A percentile compares a stretch with the other conserved stretches of the same genome.
Conservation (phyloP, 2,329 filamentous ascomycete genomes). For the Trichoderma atrobrunneum region DNA sequence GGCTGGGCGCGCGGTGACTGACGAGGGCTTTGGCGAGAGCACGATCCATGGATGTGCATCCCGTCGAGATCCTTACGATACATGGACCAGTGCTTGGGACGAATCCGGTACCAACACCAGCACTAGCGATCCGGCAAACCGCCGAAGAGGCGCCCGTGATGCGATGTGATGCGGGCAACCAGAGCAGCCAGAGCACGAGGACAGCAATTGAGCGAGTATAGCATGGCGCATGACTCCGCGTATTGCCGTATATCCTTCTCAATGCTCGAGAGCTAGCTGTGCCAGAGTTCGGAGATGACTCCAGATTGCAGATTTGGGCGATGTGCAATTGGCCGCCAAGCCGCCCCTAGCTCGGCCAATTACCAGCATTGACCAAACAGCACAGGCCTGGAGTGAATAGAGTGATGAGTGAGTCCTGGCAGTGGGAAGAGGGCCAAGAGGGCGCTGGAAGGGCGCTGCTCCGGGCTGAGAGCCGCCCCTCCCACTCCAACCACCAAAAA, state of each 20-base stretch:
- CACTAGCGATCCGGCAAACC: conserved; percentile 7
- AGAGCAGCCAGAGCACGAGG: neutral
- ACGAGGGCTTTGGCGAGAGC: neutral
- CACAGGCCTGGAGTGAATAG: neutral
- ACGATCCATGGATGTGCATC: neutral
- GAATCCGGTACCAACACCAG: neutral
- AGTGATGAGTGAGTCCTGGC: neutral
- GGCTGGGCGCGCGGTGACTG: neutral
- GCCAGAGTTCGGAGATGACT: conserved; percentile 12
- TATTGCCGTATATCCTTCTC: neutral
- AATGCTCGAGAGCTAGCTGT: neutral
- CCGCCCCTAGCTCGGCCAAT: conserved; percentile 25
- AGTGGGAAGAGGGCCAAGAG: neutral
- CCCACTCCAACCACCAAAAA: neutral
- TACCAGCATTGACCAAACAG: neutral
- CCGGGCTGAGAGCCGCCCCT: neutral
- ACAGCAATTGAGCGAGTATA: neutral
- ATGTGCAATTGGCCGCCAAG: conserved; percentile 18
- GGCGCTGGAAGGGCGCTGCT: conserved; percentile 4
- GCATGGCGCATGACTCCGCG: neutral
- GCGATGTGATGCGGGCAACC: neutral
- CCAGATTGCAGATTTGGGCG: conserved; percentile 17
- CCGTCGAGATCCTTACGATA: neutral
- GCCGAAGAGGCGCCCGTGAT: conserved; percentile 19
- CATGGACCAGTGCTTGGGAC: neutral